A percentile compares a stretch with the other conserved stretches of the same genome.
Evolutionary conservation across 306 rosid species (phyloP).

Genomic region (Vigna reflexopilosa): DNA sequence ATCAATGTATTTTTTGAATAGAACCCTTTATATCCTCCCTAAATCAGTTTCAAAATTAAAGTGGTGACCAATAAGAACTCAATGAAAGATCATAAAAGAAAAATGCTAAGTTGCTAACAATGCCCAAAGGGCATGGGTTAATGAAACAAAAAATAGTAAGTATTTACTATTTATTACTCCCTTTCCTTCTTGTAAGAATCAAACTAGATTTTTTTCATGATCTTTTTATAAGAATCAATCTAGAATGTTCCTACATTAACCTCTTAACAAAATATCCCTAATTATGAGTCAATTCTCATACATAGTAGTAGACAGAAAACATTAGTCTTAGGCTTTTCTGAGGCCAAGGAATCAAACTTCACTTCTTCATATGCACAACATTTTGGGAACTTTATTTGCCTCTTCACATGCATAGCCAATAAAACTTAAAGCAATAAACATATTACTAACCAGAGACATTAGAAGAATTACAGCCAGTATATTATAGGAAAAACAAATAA

Average conservation of each 20-base stretch:
- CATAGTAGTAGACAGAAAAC: background rate
- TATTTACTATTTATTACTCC: background rate
- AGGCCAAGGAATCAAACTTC: background rate
- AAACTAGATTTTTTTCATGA: background rate
- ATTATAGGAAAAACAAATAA: too few species aligned
- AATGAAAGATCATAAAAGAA: constrained; percentile 5
- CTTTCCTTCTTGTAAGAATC: background rate
- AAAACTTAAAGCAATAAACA: too few species aligned
- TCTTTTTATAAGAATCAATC: background rate
- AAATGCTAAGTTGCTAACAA: background rate
- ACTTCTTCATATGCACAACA: background rate
- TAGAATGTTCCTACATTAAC: background rate
- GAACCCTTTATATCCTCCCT: constrained; percentile 95
- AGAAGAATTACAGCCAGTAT: too few species aligned
- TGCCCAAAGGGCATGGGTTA: background rate
- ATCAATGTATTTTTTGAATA: constrained; percentile 83
- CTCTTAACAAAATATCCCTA: background rate
- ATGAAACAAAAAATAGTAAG: constrained; percentile 10
- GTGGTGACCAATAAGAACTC: constrained; percentile 31
- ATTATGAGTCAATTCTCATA: background rate
- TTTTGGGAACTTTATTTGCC: too few species aligned
- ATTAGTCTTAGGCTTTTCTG: background rate
- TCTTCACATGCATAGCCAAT: too few species aligned
- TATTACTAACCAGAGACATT: too few species aligned
- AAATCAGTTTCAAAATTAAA: constrained; percentile 46